Evolutionary conservation across 768 basidiomycete genomes (phyloP), one percentile per base, ranked within the genome.

Genomic region (Suillus plorans): DNA sequence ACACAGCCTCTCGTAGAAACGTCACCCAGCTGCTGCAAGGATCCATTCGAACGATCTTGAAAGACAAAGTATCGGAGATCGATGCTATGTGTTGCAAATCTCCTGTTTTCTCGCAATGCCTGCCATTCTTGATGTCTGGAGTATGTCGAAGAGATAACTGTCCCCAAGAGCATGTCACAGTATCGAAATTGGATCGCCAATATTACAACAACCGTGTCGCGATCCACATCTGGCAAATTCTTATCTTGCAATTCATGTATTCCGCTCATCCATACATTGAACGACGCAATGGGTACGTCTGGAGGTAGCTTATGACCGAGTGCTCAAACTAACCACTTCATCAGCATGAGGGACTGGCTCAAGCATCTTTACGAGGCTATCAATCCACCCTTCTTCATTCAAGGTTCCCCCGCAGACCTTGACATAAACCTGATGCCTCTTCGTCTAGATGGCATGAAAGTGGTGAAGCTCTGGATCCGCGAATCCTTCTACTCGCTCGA

Each of bases 171-270:
- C 85, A 86, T 62, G 60, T 77, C 36, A 55, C 59, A 20, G 18
- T 69, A 0, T 55, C 74, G 2, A 67, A 75, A 22, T 63, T 75
- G 57, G 72, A 69, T 41, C 41, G 70, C 2, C 67, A 67, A n/a
- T 77, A 74, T 68, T 86, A 81, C 58, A 82, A 83, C 50, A 28
- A 69, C 22, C 80, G 80, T 14, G 71, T 86, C 8, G 72, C 79
- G 5, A 70, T 84, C 36, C 80, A 84, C 67, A 64, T 88, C 2
- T 80, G 80, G 55, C 84, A 86, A 58, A 80, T 88, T 2, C 67
- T 78, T 56, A 83, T 87, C 18, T 76, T 82, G 49, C 78, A 84
- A 34, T 67, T 66, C 9, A 68, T 70, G 67, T 72, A 69, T 22
- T 73, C 69, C 0, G 69, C 66, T 8, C 36, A 63, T 16, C 69